Base-by-base conservation (phyloP, 2,329 filamentous ascomycete species). In the Pseudogymnoascus sp. region DNA sequence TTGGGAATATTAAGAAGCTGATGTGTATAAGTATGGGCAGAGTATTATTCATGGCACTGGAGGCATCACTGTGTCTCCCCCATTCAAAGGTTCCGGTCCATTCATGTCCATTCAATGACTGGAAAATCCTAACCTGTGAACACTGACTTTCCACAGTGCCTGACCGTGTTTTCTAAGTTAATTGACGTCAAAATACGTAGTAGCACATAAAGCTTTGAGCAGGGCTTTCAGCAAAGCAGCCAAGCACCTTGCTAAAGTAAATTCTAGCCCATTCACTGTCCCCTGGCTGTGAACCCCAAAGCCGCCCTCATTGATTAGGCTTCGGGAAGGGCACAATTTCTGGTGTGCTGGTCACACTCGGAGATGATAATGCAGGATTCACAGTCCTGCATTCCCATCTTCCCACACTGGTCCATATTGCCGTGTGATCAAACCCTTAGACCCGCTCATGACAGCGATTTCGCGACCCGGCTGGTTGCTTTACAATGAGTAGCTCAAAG, bases 401-500 rank as follows among this genome's bases (percentile, higher is more conserved):
- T 35, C 50, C 29, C 29, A 56, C 5, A 4, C 10, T 26, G 29
- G 50, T 29, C 29, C n/a, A 1, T 16, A 21, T 56, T 56, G 29
- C 50, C 13, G 26, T 56, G 16, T 56, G 11, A 35, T 33, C 29
- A 33, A 56, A 33, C 50, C 8, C n/a, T 21, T 56, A 56, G 50
- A 10, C 10, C 16, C 50, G 16, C 50, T 56, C 50, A 33, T 35
- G 50, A 21, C 50, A 56, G 50, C 50, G 50, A 56, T 14, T 2
- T 19, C 3, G 50, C 50, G 11, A 56, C 50, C 50, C 50, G 50
- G 50, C 50, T 56, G 29, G 50, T 33, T 56, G 50, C 29, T 19
- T 33, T 16, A 56, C 50, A 56, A 56, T 56, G 50, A 33, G 50
- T 56, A 33, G 50, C 50, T 56, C 16, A 56, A 56, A 56, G 10